phyloP scores from a whole-genome alignment of 2,329 filamentous ascomycete species.

The Fonsecaea pedrosoi region DNA sequence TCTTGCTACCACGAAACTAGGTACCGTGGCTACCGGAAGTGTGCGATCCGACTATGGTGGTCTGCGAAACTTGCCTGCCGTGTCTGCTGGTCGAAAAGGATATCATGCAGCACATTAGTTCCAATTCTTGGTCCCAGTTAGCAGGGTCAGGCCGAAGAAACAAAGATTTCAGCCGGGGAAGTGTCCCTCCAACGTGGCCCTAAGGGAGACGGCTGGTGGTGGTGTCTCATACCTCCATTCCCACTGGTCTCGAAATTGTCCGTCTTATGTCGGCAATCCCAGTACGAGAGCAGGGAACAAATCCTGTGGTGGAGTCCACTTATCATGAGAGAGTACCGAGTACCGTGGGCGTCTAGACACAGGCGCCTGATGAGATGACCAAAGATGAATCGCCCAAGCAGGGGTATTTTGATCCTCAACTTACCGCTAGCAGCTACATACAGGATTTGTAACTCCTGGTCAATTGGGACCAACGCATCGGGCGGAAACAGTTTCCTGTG shows the following conservation, averaged over 20 bases:
- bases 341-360: neutral
- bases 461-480: neutral
- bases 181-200: neutral
- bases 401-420: neutral
- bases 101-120: neutral
- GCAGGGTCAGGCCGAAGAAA: neutral
- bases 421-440: neutral
- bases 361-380: neutral
- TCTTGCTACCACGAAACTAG: neutral
- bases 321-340: neutral
- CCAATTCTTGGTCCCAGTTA: neutral
- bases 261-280: too few relatives aligned
- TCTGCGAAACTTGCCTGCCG: conserved; percentile 1
- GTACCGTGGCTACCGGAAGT: neutral
- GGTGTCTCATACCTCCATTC: neutral
- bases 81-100: conserved; percentile 3
- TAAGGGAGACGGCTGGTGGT: neutral
- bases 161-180: neutral
- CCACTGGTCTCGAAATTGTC: neutral
- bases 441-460: neutral
- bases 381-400: neutral
- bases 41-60: neutral
- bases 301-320: neutral
- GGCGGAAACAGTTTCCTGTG: neutral
- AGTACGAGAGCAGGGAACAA: neutral